A percentile compares a stretch with the other conserved stretches of the same genome.
phyloP scores from a whole-genome alignment of 2,329 filamentous ascomycete genomes.

The Curvularia sp. region DNA sequence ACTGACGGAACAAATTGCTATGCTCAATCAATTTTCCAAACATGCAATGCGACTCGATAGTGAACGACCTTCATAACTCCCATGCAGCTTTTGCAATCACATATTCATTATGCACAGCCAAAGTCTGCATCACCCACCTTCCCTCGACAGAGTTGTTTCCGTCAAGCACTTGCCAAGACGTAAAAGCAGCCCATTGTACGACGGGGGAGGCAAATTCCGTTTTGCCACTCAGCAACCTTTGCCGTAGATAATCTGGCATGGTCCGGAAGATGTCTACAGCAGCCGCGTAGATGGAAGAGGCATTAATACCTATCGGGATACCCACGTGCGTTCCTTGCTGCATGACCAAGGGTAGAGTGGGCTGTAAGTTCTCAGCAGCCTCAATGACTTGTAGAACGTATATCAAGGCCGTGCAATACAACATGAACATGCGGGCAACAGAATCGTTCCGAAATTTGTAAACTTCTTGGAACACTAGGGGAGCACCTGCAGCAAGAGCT shows the following conservation, averaged over 20 bases:
- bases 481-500: not conserved
- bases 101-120: conserved; percentile 8
- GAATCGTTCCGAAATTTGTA: conserved; percentile 15
- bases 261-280: conserved; percentile 31
- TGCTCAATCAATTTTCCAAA: not conserved
- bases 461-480: not conserved
- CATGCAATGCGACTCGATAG: not conserved
- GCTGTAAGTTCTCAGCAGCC: conserved; percentile 13
- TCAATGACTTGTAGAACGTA: conserved; percentile 32
- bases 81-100: conserved; percentile 11
- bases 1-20: not conserved
- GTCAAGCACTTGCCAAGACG: conserved; percentile 26
- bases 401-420: conserved; percentile 41
- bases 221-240: conserved; percentile 12
- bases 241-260: conserved; percentile 27
- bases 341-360: not conserved
- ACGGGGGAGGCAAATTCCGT: conserved; percentile 21
- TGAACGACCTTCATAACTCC: not conserved
- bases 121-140: conserved; percentile 16
- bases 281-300: conserved; percentile 17
- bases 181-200: conserved; percentile 33
- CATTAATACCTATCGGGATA: not conserved
- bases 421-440: conserved; percentile 31
- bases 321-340: not conserved
- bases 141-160: conserved; percentile 24